Conservation (phyloP, 352 stramenopile genomes). For the Pythium apleroticum region DNA sequence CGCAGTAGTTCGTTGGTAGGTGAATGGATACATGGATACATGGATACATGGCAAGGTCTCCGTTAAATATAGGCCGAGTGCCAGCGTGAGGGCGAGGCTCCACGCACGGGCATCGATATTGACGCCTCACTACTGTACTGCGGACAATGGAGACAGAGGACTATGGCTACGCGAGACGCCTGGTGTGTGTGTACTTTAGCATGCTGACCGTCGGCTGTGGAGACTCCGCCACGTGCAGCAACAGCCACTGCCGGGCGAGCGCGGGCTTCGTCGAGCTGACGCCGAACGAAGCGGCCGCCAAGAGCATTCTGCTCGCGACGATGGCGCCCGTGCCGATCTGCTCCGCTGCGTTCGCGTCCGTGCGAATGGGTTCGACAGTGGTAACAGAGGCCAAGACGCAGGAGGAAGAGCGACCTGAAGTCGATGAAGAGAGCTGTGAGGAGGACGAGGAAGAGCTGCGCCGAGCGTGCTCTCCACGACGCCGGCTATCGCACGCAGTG, state of each 20-base stretch:
- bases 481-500: conserved; percentile 50
- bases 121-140: neutral
- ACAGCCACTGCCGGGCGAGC: conserved; percentile 42
- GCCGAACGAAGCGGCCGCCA: conserved; percentile 44
- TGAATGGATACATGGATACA: neutral
- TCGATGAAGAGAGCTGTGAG: conserved; percentile 23
- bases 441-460: conserved; percentile 8
- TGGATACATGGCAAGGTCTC: neutral
- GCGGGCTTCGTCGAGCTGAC: conserved; percentile 19
- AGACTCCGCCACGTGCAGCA: conserved; percentile 29
- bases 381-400: neutral
- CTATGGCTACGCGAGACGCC: conserved; percentile 48
- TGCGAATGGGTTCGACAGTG: neutral
- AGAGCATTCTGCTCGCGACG: conserved; percentile 51
- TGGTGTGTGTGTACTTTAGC: conserved; percentile 58
- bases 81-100: neutral
- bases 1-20: neutral
- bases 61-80: conserved; percentile 5
- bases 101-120: neutral
- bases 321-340: conserved; percentile 40
- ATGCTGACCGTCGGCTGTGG: conserved; percentile 63
- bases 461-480: conserved; percentile 37
- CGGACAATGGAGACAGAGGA: conserved; percentile 10
- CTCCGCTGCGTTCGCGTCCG: neutral
- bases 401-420: conserved; percentile 26